phyloP scores from a whole-genome alignment of 176 grass and related monocot genomes.

The Paspalum vaginatum region DNA sequence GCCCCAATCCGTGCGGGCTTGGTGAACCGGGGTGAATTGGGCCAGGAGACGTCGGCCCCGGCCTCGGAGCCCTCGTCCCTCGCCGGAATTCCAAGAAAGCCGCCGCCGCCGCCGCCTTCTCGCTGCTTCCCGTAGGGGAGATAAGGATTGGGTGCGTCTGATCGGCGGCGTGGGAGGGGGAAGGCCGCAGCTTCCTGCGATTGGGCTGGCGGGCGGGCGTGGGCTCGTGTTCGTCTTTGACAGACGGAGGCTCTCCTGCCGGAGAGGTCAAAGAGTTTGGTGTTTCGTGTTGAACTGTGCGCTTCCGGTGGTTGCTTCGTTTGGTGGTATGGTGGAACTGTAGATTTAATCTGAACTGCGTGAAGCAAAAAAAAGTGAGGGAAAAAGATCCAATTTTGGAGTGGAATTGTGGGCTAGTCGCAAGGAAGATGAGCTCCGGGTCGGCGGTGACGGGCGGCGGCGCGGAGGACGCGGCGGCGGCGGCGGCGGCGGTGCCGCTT shows the following conservation, averaged over 20 bases:
- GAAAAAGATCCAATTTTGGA: neutral
- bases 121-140: conserved; percentile 1
- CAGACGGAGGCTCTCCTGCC: neutral
- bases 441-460: conserved; percentile 70
- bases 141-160: conserved; percentile 5
- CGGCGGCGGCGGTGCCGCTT: conserved; percentile 43
- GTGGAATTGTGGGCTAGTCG: conserved; percentile 13
- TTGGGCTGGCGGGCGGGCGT: neutral
- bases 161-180: conserved; percentile 3
- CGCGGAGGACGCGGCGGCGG: conserved; percentile 39
- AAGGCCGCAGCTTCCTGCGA: conserved; percentile 14
- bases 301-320: conserved; percentile 37
- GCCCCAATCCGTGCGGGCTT: conserved; percentile 44
- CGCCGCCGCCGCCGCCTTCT: neutral
- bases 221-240: neutral
- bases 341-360: conserved; percentile 46
- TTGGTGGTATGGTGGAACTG: conserved; percentile 39
- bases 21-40: conserved; percentile 50
- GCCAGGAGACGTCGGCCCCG: conserved; percentile 30
- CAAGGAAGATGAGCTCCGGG: conserved; percentile 79
- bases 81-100: conserved; percentile 43
- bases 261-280: conserved; percentile 31
- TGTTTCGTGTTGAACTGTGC: conserved; percentile 18
- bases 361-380: neutral
- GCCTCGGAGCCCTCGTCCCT: neutral